These are phyloP conservation scores for Hortiboletus campestris DNA, from an alignment of 768 basidiomycete species.

Conservation along the genomic window DNA sequence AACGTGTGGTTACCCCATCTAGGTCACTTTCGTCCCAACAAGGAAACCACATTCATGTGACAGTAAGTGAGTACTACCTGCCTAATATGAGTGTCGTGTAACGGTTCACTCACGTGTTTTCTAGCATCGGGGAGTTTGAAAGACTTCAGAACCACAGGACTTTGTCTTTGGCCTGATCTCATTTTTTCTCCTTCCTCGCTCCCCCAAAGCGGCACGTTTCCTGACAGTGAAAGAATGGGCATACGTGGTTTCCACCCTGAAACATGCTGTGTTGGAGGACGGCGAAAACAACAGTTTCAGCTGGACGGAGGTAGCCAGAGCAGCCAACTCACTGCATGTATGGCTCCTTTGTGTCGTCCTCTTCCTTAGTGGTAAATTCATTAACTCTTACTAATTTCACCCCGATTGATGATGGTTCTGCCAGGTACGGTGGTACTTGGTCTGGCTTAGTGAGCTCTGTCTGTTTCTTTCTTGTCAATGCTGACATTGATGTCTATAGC, in stretches of 20 bases:
- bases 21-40: too few species aligned
- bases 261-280: slow-evolving; percentile 36
- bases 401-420: not conserved
- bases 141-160: too few species aligned
- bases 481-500: slow-evolving; percentile 41
- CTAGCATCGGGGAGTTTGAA: too few species aligned
- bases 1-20: too few species aligned
- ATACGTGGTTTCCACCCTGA: slow-evolving; percentile 33
- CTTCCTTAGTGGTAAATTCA: slow-evolving; percentile 47
- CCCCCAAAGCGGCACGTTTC: slow-evolving; percentile 47
- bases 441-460: slow-evolving; percentile 23
- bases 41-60: too few species aligned
- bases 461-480: slow-evolving; percentile 26
- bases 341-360: slow-evolving; percentile 48
- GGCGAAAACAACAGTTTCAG: slow-evolving; percentile 47
- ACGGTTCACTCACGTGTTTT: too few species aligned
- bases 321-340: slow-evolving; percentile 52
- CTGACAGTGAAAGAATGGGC: slow-evolving; percentile 48
- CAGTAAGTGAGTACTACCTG: too few species aligned
- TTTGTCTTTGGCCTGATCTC: slow-evolving; percentile 51
- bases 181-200: slow-evolving; percentile 47
- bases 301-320: slow-evolving; percentile 54
- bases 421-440: slow-evolving; percentile 17
- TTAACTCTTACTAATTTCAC: too few species aligned
- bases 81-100: too few species aligned